Evolutionary conservation across 1,284 basidiomycete species (phyloP), one percentile per base, ranked within the genome.

Genomic region (Neonothopanus nambi): DNA sequence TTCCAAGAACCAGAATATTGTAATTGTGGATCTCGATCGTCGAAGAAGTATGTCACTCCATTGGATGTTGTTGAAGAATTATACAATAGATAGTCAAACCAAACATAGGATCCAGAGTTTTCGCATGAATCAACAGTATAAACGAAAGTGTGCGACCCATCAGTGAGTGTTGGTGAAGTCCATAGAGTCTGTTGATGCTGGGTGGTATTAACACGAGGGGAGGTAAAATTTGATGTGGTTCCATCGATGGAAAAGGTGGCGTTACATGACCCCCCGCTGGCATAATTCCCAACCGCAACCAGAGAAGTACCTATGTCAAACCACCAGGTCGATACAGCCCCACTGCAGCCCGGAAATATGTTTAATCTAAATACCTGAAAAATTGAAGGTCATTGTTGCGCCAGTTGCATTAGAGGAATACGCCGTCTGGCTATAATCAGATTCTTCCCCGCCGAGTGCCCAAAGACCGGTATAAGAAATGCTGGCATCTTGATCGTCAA

Each of bases 61-160:
- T 51, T 53, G 4, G 57, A 54, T 5, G 57, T 51, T 38, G 52
- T 59, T 18, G 53, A 20, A 2, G 64, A 57, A 33, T 54, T 49
- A 48, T 65, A 65, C 11, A 65, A 56, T 18, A 65, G 35, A 52
- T 65, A 63, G 45, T 65, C 64, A 9, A 65, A 44, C 61, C 59
- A 65, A 21, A 63, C 26, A 44, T 55, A 56, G 17, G 58, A 55
- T 13, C 51, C 11, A 11, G 53, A 36, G 28, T 33, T 44, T 23
- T 56, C 44, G 44, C 64, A 65, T 1, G 61, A 59, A 17, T 51
- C n/a, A 9, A 61, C 7, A 3, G 59, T 61, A 51, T 62, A 65
- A 48, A 56, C 50, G 48, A 65, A 51, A 18, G 61, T 63, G 46
- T 65, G 64, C 11, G 54, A 42, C 15, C 44, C 57, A 42, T 64